phyloP scores from a whole-genome alignment of 2,329 filamentous ascomycete species.

The Daldinia sp. region DNA sequence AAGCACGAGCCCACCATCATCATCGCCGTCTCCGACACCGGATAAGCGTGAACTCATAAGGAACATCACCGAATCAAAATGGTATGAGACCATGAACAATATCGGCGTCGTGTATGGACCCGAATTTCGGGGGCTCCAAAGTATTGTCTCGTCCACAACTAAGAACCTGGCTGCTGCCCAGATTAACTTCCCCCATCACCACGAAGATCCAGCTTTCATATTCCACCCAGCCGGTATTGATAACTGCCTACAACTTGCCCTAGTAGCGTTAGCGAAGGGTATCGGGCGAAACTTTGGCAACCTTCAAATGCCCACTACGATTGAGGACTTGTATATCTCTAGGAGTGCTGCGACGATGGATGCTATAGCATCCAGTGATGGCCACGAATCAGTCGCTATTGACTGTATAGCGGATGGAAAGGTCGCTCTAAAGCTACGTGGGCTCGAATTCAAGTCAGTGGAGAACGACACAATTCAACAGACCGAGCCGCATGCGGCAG shows the following conservation, averaged over 20 bases:
- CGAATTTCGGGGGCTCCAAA: not conserved
- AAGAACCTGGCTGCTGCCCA: not conserved
- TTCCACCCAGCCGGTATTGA: not conserved
- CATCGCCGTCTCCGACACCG: not conserved
- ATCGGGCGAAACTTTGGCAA: not conserved
- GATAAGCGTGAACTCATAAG: not conserved
- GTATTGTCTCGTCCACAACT: not conserved
- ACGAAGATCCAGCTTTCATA: conserved; percentile 1
- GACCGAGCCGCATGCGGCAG: not conserved
- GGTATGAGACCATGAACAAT: not conserved
- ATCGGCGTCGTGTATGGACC: not conserved
- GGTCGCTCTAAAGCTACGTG: not conserved
- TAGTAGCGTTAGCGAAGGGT: not conserved
- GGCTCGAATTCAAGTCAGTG: not conserved
- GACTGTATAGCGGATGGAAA: not conserved
- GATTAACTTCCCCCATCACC: not conserved
- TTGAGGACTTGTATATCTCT: not conserved
- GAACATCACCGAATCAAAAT: not conserved
- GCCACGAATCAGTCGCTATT: not conserved
- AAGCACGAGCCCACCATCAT: not conserved
- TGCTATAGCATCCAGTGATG: not conserved
- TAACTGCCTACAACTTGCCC: not conserved
- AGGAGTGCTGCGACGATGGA: not conserved
- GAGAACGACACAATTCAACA: not conserved
- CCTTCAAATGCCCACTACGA: not conserved